Base-by-base conservation (phyloP, 2,329 filamentous ascomycete genomes). In the Colletotrichum acutatum region DNA sequence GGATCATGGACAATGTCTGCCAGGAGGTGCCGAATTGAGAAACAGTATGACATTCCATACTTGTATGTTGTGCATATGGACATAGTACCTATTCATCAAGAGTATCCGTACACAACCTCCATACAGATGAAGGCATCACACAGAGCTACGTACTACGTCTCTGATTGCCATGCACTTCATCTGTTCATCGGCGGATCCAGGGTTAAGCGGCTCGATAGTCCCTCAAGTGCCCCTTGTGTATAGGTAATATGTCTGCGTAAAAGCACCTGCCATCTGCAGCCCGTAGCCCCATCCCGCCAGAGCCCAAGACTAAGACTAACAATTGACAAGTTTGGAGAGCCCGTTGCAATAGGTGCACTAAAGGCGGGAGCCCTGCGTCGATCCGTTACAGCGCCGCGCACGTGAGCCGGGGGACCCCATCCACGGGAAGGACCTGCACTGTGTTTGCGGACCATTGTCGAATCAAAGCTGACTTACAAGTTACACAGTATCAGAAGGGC, bases 311-410 rank as follows among this genome's bases (percentile, higher is more conserved):
- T 19, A 26, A 19, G 11, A 42, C 42, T 22, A 49, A 49, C 42
- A 49, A n/a, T 22, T 49, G 42, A 22, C 58, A n/a, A 58, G 58
- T 46, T 60, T 5, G 58, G 34, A 42, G 58, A 37, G 14, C 42
- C 42, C 19, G 42, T 49, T 22, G 42, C 42, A 46, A 34, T 3
- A 46, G 16, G 37, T 34, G 12, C 60, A 14, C 12, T 30, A 69
- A 42, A 69, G 59, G 28, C 70, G 46, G 26, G 42, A 64, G 70
- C 70, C 70, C 58, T 72, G 70, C 66, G 70, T 60, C 70, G 70
- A 72, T 72, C 70, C 54, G 70, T 72, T 64, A 60, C 70, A 69
- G 66, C 66, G n/a, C 26, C 3, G 42, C 58, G 66, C 66, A 72
- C 66, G 59, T 64, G 58, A 69, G 66, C 53, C 53, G 42, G 70